Percentiles rank a stretch among this genome's conserved stretches.
phyloP scores from a whole-genome alignment of 2,329 filamentous ascomycete species.

The Rhynchosporium secalis region DNA sequence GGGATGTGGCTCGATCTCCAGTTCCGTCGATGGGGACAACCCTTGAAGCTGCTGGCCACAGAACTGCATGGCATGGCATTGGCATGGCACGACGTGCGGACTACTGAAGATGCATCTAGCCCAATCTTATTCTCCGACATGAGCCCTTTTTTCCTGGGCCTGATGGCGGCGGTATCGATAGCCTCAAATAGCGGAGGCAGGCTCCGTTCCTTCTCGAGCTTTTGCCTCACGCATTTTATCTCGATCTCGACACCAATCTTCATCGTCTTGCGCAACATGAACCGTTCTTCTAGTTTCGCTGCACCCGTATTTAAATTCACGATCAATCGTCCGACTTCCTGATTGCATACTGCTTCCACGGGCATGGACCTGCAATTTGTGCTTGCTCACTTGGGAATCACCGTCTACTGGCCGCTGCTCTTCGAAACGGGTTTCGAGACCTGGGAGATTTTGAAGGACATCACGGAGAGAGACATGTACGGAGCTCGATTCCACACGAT shows the following conservation, averaged over 20 bases:
- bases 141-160: not conserved
- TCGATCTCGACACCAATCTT: no score
- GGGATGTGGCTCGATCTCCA: not conserved
- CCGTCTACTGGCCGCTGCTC: not conserved
- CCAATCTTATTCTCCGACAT: not conserved
- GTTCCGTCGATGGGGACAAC: not conserved
- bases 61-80: not conserved
- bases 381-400: not conserved
- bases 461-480: slow-evolving; percentile 8
- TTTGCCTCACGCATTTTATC: not conserved
- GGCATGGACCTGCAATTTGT: not conserved
- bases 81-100: not conserved
- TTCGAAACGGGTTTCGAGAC: slow-evolving; percentile 10
- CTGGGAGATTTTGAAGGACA: slow-evolving; percentile 8
- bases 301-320: not conserved
- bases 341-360: not conserved
- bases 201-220: not conserved
- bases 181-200: slow-evolving; percentile 2
- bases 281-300: not conserved
- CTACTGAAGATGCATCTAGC: not conserved
- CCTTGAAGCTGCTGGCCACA: not conserved
- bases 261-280: not conserved
- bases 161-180: not conserved
- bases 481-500: not conserved
- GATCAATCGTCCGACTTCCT: not conserved